Conservation (phyloP, 768 basidiomycete species). For the Lepiota venenata region DNA sequence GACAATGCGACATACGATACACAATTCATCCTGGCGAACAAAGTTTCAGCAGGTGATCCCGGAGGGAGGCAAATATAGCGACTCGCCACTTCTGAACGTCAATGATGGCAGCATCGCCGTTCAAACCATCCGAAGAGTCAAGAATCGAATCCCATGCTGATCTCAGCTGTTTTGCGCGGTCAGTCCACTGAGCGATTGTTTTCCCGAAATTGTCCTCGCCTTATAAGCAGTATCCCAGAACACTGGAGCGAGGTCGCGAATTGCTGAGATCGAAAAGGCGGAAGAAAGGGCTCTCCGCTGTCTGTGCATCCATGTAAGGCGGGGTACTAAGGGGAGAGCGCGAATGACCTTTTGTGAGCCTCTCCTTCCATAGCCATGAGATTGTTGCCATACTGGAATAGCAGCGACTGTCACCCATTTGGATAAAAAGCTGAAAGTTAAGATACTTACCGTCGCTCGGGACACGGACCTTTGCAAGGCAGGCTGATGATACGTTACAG, state of each 20-base stretch:
- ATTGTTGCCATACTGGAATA: conserved; percentile 32
- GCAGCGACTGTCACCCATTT: no score
- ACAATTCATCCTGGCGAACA: conserved; percentile 35
- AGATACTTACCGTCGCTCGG: no score
- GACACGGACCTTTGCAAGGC: no score
- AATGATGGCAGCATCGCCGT: conserved; percentile 22
- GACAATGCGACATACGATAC: conserved; percentile 28
- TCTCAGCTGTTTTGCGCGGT: conserved; percentile 25
- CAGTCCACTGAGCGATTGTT: background rate
- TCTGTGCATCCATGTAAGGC: conserved; percentile 18
- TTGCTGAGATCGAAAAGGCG: conserved; percentile 48
- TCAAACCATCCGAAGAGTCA: conserved; percentile 19
- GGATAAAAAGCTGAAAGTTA: no score
- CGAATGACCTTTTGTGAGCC: conserved; percentile 38
- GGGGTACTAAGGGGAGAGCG: background rate
- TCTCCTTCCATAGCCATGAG: conserved; percentile 40
- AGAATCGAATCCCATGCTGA: conserved; percentile 22
- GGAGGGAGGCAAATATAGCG: no score
- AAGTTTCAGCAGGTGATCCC: background rate
- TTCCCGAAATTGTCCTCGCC: conserved; percentile 20
- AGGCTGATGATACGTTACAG: no score
- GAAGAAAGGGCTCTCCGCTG: conserved; percentile 48
- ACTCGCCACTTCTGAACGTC: conserved; percentile 45
- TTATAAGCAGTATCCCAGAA: conserved; percentile 51
- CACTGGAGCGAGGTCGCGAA: conserved; percentile 39